A percentile compares a stretch with the other conserved stretches of the same genome.
Evolutionary conservation across 139 green algal species (phyloP).

Genomic region (Raphidocelis subcapitata): DNA sequence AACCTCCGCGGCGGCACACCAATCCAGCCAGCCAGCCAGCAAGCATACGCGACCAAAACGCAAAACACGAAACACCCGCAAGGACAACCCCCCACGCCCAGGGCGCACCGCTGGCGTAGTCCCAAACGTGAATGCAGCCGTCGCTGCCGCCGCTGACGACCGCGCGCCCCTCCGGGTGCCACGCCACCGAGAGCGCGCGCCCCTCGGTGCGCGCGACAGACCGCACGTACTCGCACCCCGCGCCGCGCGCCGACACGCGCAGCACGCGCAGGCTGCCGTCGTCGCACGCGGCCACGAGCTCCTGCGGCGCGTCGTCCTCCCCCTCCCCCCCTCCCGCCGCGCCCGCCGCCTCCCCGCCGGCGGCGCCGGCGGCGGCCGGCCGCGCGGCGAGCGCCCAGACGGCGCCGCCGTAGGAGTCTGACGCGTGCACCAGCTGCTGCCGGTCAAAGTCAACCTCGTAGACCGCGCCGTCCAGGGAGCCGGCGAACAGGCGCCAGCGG

Average conservation of each 20-base stretch:
- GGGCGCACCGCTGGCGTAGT: conserved; percentile 5
- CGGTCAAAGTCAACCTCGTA: conserved; percentile 57
- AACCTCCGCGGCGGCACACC: no score
- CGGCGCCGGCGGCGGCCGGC: neutral
- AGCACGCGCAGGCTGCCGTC: conserved; percentile 88
- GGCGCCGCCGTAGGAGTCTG: conserved; percentile 79
- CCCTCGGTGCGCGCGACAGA: conserved; percentile 60
- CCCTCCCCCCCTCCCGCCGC: neutral
- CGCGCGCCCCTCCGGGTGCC: conserved; percentile 61
- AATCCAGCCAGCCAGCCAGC: no score
- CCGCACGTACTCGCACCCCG: conserved; percentile 55
- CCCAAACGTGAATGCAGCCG: conserved; percentile 65
- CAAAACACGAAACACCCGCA: no score
- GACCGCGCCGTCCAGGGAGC: conserved; percentile 73
- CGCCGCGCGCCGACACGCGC: conserved; percentile 43
- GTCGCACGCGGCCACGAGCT: conserved; percentile 86
- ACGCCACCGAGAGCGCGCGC: conserved; percentile 69
- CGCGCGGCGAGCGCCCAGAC: conserved; percentile 71
- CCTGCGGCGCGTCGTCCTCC: neutral
- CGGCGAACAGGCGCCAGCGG: conserved; percentile 66
- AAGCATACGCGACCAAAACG: no score
- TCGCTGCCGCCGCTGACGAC: conserved; percentile 65
- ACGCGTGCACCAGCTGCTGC: conserved; percentile 5
- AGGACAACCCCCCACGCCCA: no score
- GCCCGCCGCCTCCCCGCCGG: neutral